Base-by-base conservation (phyloP, 495 filamentous ascomycete species). In the Achaetomiella virescens region DNA sequence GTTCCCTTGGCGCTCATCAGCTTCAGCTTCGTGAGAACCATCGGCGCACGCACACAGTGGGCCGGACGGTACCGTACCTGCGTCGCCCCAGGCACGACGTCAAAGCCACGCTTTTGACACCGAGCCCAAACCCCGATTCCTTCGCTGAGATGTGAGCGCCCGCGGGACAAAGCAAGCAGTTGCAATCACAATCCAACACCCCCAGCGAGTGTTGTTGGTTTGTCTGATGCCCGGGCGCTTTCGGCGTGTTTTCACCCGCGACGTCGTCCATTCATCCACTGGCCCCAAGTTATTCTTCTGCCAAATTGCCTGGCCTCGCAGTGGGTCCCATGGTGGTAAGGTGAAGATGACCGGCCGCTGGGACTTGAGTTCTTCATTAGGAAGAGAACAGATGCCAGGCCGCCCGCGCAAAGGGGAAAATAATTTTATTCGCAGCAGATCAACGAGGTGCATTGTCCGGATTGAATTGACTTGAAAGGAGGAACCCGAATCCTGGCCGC, bases 21-120 rank as follows among this genome's bases (percentile, higher is more conserved):
- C 41, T 45, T 36, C 57, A 59, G 44, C 56, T 52, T 55, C 38
- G 35, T n/a, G 56, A 43, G 33, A 41, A 20, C 60, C 44, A 59
- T 48, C 52, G 50, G 31, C 22, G 25, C 36, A 57, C 31, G 35
- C 40, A 52, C 53, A 40, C 46, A 22, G 41, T 54, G 47, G 48
- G 40, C 20, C 57, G 9, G 15, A 47, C 31, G 40, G 45, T 38
- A 17, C 29, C 22, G 11, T 8, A 48, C 40, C 17, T 52, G 15
- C 27, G 27, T 31, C 27, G 27, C 27, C n/a, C n/a, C 42, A 29
- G 35, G 48, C 55, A 53, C 40, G 21, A 29, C 22, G 12, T 53
- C 45, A 48, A 42, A 58, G 49, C 55, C 56, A 53, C 47, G 46
- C 33, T 38, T n/a, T 43, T 22, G 31, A 47, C 20, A 8, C 20